These are phyloP conservation scores for Marchantia polymorpha DNA, from an alignment of 225 moss, liverwort and hornwort species.

Conservation along the genomic window DNA sequence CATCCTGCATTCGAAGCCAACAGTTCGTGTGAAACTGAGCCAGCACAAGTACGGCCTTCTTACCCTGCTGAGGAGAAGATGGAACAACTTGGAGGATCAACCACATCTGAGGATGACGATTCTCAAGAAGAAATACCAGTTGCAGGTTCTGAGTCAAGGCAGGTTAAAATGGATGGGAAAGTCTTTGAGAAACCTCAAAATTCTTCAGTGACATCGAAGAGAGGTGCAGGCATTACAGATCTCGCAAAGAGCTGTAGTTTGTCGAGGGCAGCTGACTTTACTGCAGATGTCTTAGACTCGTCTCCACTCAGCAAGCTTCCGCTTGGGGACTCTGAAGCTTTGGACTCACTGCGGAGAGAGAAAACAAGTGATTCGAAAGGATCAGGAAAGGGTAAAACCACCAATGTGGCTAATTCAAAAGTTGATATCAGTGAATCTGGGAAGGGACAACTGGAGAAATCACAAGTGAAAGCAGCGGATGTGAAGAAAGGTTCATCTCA, in stretches of 20 bases:
- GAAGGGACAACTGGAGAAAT: conserved; percentile 40
- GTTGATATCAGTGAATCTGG: conserved; percentile 39
- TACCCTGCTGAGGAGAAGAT: conserved; percentile 31
- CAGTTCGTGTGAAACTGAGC: conserved; percentile 63
- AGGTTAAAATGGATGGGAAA: conserved; percentile 20
- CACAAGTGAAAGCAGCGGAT: conserved; percentile 34
- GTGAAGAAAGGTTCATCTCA: conserved; percentile 18
- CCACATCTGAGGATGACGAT: conserved; percentile 17
- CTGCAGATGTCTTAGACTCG: conserved; percentile 64
- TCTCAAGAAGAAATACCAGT: conserved; percentile 6
- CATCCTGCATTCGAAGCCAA: conserved; percentile 81
- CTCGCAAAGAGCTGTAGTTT: conserved; percentile 52
- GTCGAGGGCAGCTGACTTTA: conserved; percentile 57
- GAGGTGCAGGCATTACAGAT: conserved; percentile 34
- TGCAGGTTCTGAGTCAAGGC: conserved; percentile 27
- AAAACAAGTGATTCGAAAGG: conserved; percentile 51
- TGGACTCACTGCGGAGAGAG: conserved; percentile 40
- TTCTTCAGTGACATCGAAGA: conserved; percentile 34
- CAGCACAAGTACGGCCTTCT: conserved; percentile 42
- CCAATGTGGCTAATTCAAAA: conserved; percentile 44
- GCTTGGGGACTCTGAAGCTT: conserved; percentile 37
- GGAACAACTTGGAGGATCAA: conserved; percentile 41
- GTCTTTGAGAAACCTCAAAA: conserved; percentile 24
- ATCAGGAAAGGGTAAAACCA: conserved; percentile 42
- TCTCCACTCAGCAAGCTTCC: conserved; percentile 49